These are phyloP conservation scores for Quercus rubra DNA, from an alignment of 306 rosid species.

Conservation along the genomic window DNA sequence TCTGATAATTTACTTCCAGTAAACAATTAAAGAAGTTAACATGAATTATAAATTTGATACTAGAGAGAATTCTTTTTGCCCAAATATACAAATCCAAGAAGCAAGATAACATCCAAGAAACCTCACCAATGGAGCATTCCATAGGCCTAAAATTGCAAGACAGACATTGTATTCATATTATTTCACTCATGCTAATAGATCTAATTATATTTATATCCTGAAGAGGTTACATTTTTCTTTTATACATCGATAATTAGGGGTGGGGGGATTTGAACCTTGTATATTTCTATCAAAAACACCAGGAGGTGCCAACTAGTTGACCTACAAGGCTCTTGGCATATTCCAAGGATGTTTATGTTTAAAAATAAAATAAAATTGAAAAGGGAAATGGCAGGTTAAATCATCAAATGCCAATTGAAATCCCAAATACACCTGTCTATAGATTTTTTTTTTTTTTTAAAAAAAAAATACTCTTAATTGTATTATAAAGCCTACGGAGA, in stretches of 20 bases:
- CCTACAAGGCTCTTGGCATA: too few relatives aligned
- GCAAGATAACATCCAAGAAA: neutral
- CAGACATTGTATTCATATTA: neutral
- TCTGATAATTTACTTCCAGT: neutral
- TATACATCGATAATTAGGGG: too few relatives aligned
- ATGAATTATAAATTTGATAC: neutral
- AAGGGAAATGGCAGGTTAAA: neutral
- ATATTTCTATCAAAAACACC: too few relatives aligned
- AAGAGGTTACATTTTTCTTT: neutral
- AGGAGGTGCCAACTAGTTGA: too few relatives aligned
- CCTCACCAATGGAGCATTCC: neutral
- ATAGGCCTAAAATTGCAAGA: neutral
- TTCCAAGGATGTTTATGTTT: too few relatives aligned
- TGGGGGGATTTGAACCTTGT: too few relatives aligned
- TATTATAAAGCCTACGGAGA: neutral
- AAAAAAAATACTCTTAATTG: neutral
- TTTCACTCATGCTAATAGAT: neutral
- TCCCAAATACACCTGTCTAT: neutral
- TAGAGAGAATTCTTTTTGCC: neutral
- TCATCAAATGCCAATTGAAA: neutral
- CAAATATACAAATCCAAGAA: neutral
- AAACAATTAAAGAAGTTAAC: neutral
- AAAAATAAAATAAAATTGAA: neutral
- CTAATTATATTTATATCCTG: neutral
- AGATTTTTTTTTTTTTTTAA: too few relatives aligned